Evolutionary conservation across 768 basidiomycete species (phyloP).

Genomic region (Calocera cornea): DNA sequence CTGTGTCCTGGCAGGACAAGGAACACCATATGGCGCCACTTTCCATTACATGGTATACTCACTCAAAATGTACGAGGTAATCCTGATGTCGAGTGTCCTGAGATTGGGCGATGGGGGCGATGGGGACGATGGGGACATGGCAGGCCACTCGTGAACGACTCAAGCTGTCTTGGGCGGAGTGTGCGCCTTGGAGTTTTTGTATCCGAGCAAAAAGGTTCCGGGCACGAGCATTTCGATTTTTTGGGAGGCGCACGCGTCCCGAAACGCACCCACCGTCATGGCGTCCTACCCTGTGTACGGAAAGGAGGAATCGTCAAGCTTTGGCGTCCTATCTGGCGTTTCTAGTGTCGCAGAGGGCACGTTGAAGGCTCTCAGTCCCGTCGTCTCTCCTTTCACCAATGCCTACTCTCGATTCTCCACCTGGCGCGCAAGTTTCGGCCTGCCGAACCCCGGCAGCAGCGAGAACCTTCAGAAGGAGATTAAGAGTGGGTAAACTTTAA

Average conservation of each 20-base stretch:
- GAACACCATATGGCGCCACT: too few species aligned
- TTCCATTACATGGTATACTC: too few species aligned
- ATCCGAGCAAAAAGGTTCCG: conserved; percentile 1
- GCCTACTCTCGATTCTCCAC: conserved; percentile 58
- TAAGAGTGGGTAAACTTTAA: conserved; percentile 45
- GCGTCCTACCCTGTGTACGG: conserved; percentile 36
- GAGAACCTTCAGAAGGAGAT: conserved; percentile 91
- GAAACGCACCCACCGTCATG: conserved; percentile 9
- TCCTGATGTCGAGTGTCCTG: too few species aligned
- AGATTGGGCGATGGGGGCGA: too few species aligned
- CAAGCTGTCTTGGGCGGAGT: too few species aligned
- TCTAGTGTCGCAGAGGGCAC: not conserved
- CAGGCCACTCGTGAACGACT: too few species aligned
- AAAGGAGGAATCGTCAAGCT: conserved; percentile 32
- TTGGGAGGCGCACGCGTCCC: not conserved
- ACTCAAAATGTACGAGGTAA: too few species aligned
- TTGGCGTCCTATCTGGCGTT: conserved; percentile 9
- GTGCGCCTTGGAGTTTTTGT: not conserved
- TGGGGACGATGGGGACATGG: too few species aligned
- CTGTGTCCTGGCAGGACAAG: too few species aligned
- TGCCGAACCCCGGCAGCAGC: conserved; percentile 83
- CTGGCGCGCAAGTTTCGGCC: conserved; percentile 68
- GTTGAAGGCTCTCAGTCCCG: conserved; percentile 5
- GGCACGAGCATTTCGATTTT: not conserved
- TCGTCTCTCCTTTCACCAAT: conserved; percentile 44